Evolutionary conservation across 2,329 filamentous ascomycete genomes (phyloP).

Genomic region (Hypoxylon sp.): DNA sequence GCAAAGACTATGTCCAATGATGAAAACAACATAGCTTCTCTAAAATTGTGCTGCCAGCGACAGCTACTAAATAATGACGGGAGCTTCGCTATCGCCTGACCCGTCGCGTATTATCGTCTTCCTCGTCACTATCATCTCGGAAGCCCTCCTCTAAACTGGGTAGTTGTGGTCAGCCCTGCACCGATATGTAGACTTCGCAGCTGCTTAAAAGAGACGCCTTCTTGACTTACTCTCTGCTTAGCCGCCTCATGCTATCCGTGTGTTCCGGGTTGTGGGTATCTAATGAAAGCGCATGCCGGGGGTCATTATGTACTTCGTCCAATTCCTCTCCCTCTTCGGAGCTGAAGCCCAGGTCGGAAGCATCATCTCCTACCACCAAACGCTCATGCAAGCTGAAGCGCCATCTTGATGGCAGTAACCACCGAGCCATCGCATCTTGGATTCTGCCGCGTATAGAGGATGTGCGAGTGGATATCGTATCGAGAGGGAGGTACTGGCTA

Average conservation of each 20-base stretch:
- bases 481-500: constrained; percentile 79
- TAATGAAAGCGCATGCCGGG: constrained; percentile 60
- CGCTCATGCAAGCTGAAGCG: constrained; percentile 60
- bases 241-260: constrained; percentile 68
- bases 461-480: constrained; percentile 72
- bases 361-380: constrained; percentile 59
- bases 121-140: constrained; percentile 79
- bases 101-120: constrained; percentile 53
- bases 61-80: background rate
- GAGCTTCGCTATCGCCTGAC: constrained; percentile 37
- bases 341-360: constrained; percentile 67
- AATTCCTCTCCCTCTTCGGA: constrained; percentile 80
- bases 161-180: constrained; percentile 44
- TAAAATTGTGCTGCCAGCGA: background rate
- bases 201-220: background rate
- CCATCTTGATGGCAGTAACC: constrained; percentile 65
- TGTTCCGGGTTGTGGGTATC: constrained; percentile 53
- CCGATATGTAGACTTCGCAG: background rate
- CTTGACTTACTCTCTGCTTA: constrained; percentile 78
- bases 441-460: constrained; percentile 68
- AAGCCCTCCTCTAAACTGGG: constrained; percentile 78
- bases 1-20: constrained; percentile 14
- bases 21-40: constrained; percentile 2
- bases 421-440: constrained; percentile 58
- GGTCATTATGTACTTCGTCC: constrained; percentile 69